Base-by-base conservation (phyloP, 1,284 basidiomycete genomes). In the Pyrrhoderma noxium region DNA sequence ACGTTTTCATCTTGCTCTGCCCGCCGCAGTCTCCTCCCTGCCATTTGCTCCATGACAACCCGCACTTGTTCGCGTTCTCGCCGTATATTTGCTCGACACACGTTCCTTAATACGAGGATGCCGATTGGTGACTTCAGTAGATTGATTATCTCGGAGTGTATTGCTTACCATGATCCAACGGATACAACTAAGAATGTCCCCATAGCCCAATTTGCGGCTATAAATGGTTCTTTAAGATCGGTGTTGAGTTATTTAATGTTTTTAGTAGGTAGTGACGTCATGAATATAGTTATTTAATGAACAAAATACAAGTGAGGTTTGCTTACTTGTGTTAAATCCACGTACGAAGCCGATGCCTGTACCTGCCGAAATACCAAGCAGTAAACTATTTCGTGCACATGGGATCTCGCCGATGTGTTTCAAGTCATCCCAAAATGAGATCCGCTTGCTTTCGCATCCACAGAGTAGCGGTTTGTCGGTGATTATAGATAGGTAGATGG, bases 41-140 rank as follows among this genome's bases (percentile, higher is more conserved):
- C 82, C 62, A 82, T 74, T 46, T 72, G 73, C 60, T 85, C 79
- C 25, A 83, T 74, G 18, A 85, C 73, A 52, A 70, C 71, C 48
- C 76, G 71, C 22, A 85, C 64, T 53, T 72, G 73, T 47, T 68
- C 68, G 23, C 77, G 74, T 63, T 87, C 84, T 39, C 73, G 69
- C 43, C 68, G 65, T 43, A 79, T 60, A 56, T 75, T 74, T 44
- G 68, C 72, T 57, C 80, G 76, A 61, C 84, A 87, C 37, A 85
- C 69, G 47, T 79, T 72, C 80, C 84, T 85, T 34, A 21, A 39
- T 36, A 25, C 25, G 18, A 50, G 18, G 36, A 9, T 8, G 22
- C 14, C 34, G 41, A n/a, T 44, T 3, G 41, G 23, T 31, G 5
- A 11, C 27, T 47, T n/a, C 36, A 47, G 47, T 53, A 16, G 57